These are phyloP conservation scores for Claviceps sp. DNA, from an alignment of 2,329 filamentous ascomycete species.

Conservation along the genomic window DNA sequence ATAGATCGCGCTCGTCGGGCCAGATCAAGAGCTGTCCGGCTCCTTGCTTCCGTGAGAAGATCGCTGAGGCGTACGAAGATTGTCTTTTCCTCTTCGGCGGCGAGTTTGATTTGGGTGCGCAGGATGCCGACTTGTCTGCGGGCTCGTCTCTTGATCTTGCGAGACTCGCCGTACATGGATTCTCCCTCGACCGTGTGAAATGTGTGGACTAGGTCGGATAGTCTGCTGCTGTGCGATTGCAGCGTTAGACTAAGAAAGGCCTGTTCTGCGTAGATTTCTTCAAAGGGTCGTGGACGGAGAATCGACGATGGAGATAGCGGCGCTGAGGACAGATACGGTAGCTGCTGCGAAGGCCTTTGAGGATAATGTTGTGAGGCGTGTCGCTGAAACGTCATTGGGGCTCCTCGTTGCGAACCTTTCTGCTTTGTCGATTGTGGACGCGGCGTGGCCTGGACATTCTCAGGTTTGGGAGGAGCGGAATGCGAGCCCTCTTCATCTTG, in stretches of 20 bases:
- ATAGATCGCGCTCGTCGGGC: conserved; percentile 13
- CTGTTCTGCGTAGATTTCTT: conserved; percentile 31
- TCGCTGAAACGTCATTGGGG: background rate
- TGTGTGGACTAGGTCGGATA: conserved; percentile 23
- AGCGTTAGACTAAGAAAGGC: conserved; percentile 31
- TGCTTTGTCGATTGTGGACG: background rate
- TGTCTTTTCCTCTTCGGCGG: conserved; percentile 30
- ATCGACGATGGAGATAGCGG: conserved; percentile 7
- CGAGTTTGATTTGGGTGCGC: conserved; percentile 28
- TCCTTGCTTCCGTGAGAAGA: conserved; percentile 34
- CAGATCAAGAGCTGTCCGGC: conserved; percentile 25
- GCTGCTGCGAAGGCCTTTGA: background rate
- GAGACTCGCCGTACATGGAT: conserved; percentile 11
- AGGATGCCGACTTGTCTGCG: conserved; percentile 30
- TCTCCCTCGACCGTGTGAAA: conserved; percentile 24
- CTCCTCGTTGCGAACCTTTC: background rate
- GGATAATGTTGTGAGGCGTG: background rate
- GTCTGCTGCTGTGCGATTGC: conserved; percentile 24
- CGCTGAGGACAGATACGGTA: background rate
- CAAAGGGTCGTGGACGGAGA: conserved; percentile 25
- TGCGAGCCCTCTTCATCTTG: background rate
- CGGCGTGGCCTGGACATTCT: background rate
- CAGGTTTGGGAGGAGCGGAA: background rate
- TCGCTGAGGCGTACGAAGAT: conserved; percentile 34
- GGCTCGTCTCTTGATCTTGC: conserved; percentile 18